Conservation (phyloP, 306 rosid species). For the Pyrus bretschneideri region DNA sequence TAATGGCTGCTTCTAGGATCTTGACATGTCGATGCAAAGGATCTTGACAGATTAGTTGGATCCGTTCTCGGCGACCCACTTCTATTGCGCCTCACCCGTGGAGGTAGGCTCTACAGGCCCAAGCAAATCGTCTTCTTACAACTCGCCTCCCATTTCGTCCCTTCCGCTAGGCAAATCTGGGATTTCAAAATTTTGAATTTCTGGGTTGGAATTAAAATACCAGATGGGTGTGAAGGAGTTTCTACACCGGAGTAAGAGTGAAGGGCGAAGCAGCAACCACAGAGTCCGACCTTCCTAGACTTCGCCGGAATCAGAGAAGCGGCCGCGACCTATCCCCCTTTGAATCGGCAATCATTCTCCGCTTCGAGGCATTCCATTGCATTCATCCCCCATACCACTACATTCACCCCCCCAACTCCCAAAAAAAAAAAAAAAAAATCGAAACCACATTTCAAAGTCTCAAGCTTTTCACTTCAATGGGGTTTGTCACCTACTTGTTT, state of each 20-base stretch:
- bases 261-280: too few relatives aligned
- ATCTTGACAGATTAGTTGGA: constrained; percentile 56
- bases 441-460: not conserved
- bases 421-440: too few relatives aligned
- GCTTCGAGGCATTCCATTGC: not conserved
- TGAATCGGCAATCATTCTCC: too few relatives aligned
- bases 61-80: constrained; percentile 53
- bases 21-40: constrained; percentile 60
- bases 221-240: too few relatives aligned
- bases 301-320: too few relatives aligned
- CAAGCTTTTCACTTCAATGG: constrained; percentile 1
- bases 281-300: too few relatives aligned
- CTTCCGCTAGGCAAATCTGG: constrained; percentile 1
- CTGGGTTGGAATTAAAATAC: too few relatives aligned
- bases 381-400: not conserved
- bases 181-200: too few relatives aligned
- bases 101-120: constrained; percentile 57
- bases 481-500: not conserved
- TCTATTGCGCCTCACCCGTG: constrained; percentile 62
- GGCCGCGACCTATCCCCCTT: too few relatives aligned
- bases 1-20: constrained; percentile 71
- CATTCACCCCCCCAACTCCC: not conserved
- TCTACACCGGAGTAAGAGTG: too few relatives aligned
- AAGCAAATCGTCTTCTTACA: constrained; percentile 75
- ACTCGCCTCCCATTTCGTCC: constrained; percentile 49